These are phyloP conservation scores for Pisolithus sp. DNA, from an alignment of 768 basidiomycete genomes.

Conservation along the genomic window DNA sequence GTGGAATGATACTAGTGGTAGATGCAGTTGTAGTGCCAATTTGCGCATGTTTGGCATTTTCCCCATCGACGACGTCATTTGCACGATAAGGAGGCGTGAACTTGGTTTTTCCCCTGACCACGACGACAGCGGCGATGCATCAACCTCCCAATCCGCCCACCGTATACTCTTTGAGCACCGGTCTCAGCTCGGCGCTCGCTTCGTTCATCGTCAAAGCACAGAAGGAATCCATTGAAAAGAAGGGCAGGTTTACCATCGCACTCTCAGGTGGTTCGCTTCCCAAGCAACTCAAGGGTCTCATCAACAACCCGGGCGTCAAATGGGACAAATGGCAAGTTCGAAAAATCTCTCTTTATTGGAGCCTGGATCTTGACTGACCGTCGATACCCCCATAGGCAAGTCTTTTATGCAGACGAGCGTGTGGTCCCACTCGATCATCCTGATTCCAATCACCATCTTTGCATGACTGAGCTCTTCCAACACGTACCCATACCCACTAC, in stretches of 20 bases:
- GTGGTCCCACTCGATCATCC: conserved; percentile 87
- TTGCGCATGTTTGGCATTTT: not conserved
- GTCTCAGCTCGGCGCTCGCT: conserved; percentile 64
- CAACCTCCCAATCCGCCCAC: conserved; percentile 60
- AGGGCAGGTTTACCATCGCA: conserved; percentile 87
- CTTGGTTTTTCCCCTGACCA: conserved; percentile 12
- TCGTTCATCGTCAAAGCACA: conserved; percentile 82
- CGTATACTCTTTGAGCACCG: conserved; percentile 61
- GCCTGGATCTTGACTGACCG: not conserved
- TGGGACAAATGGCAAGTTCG: conserved; percentile 88
- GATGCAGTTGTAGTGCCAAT: not conserved
- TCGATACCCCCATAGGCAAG: conserved; percentile 60
- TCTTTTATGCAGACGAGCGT: conserved; percentile 97
- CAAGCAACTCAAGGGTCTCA: conserved; percentile 67
- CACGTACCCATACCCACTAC: conserved; percentile 70
- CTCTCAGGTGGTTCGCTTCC: conserved; percentile 92
- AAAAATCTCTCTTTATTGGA: not conserved
- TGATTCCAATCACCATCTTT: conserved; percentile 87
- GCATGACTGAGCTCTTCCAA: conserved; percentile 66
- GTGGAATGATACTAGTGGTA: not conserved
- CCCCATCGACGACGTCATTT: not conserved
- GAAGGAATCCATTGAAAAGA: conserved; percentile 81
- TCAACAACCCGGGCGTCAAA: conserved; percentile 56
- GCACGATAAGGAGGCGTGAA: not conserved
- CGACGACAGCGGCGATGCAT: conserved; percentile 27